A percentile compares a stretch with the other conserved stretches of the same genome.
These are phyloP conservation scores for Phaeophleospora eucalypticola DNA, from an alignment of 2,329 filamentous ascomycete genomes.

Conservation along the genomic window DNA sequence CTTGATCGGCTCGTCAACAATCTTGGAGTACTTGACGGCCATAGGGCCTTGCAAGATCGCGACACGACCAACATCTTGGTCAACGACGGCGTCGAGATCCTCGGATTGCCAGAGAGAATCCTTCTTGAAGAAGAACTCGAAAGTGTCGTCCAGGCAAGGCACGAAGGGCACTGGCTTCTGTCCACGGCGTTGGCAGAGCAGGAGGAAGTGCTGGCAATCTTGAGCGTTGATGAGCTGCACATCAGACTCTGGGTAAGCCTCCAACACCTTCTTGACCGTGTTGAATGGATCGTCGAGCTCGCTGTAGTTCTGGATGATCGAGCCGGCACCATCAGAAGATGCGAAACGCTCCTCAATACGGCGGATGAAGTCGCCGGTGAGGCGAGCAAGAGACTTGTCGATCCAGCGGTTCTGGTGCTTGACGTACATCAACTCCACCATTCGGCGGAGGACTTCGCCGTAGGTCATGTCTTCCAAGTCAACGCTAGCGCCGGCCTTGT, in stretches of 20 bases:
- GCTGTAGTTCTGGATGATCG: slow-evolving; percentile 81
- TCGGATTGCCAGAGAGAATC: slow-evolving; percentile 99
- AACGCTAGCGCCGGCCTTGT: slow-evolving; percentile 72
- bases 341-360: slow-evolving; percentile 97
- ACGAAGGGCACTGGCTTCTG: slow-evolving; percentile 98
- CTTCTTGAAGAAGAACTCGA: slow-evolving; percentile 99
- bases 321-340: slow-evolving; percentile 63
- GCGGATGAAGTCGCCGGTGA: slow-evolving; percentile 94
- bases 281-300: slow-evolving; percentile 81
- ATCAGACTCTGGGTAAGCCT: slow-evolving; percentile 80
- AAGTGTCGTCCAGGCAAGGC: slow-evolving; percentile 90
- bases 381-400: slow-evolving; percentile 71
- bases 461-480: slow-evolving; percentile 97
- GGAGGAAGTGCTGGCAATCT: slow-evolving; percentile 93
- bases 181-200: slow-evolving; percentile 82
- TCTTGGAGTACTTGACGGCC: slow-evolving; percentile 82
- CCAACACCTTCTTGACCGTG: slow-evolving; percentile 72
- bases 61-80: slow-evolving; percentile 89
- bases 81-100: slow-evolving; percentile 91
- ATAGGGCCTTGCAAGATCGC: slow-evolving; percentile 95
- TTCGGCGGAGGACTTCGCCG: slow-evolving; percentile 75
- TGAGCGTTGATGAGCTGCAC: slow-evolving; percentile 95
- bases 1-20: slow-evolving; percentile 89
- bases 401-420: slow-evolving; percentile 91
- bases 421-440: slow-evolving; percentile 88